Percentiles rank a stretch among this genome's conserved stretches.
These are phyloP conservation scores for Aspergillus arachidicola DNA, from an alignment of 2,329 filamentous ascomycete genomes.

Conservation along the genomic window DNA sequence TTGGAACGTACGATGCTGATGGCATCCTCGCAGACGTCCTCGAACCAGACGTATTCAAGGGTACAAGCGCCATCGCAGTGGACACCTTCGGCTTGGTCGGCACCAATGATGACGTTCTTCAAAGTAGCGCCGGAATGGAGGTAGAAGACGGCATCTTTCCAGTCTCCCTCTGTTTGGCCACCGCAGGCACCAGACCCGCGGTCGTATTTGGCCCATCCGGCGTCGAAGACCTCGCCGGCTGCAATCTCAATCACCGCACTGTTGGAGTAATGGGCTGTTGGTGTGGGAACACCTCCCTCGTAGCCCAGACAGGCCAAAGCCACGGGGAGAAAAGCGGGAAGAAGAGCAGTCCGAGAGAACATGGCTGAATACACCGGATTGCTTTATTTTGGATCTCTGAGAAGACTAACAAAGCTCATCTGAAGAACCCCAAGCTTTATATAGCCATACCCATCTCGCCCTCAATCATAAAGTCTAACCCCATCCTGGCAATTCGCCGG, in stretches of 20 bases:
- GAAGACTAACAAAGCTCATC: background rate
- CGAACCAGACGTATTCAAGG: constrained; percentile 52
- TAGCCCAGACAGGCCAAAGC: constrained; percentile 22
- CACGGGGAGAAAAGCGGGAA: constrained; percentile 11
- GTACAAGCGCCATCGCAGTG: constrained; percentile 51
- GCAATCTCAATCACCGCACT: constrained; percentile 42
- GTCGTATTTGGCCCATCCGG: constrained; percentile 51
- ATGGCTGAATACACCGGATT: background rate
- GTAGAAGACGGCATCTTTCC: constrained; percentile 49
- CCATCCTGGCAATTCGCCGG: background rate
- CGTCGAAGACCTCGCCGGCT: constrained; percentile 50
- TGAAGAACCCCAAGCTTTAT: background rate
- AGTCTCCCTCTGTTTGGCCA: constrained; percentile 48
- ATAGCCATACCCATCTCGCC: background rate
- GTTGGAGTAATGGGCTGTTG: constrained; percentile 17
- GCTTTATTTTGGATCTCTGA: background rate
- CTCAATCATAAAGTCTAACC: background rate
- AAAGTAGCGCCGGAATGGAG: constrained; percentile 47
- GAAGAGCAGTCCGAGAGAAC: background rate
- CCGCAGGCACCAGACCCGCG: constrained; percentile 46
- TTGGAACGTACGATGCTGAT: constrained; percentile 36
- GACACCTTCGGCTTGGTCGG: constrained; percentile 50
- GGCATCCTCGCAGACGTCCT: constrained; percentile 52
- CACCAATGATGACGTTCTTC: constrained; percentile 52
- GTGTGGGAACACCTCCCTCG: constrained; percentile 18